Conservation (phyloP, 1,284 basidiomycete genomes). For the Pseudozyma sp. region DNA sequence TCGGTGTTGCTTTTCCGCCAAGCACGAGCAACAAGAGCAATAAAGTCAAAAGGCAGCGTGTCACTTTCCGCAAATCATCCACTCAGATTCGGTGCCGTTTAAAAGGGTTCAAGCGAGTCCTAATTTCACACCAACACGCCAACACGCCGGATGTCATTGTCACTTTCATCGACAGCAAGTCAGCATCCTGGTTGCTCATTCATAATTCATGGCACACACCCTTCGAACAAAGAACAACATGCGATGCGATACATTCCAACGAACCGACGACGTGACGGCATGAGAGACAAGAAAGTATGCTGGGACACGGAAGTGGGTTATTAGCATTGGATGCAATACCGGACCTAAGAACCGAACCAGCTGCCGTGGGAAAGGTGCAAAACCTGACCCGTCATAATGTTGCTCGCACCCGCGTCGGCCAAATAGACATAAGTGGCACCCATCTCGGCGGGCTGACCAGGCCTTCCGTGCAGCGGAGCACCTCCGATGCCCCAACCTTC, state of each 20-base stretch:
- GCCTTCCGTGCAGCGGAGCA: constrained; percentile 48
- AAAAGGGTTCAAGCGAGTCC: neutral
- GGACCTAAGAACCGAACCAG: constrained; percentile 43
- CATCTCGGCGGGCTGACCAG: constrained; percentile 58
- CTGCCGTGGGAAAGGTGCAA: constrained; percentile 51
- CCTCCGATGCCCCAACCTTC: constrained; percentile 57
- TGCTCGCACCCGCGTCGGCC: constrained; percentile 51
- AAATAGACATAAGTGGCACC: constrained; percentile 56
- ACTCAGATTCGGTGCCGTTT: constrained; percentile 2
- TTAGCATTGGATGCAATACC: neutral
- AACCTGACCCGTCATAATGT: constrained; percentile 59
- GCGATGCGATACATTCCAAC: neutral
- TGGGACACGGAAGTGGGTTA: neutral
- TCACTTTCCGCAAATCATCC: constrained; percentile 2
- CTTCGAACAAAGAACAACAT: neutral
- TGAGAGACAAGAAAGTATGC: neutral
- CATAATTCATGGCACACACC: neutral
- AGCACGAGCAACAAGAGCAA: neutral
- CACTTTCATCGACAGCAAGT: neutral
- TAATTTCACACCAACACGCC: constrained; percentile 1
- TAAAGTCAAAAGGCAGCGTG: neutral
- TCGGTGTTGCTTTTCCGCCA: neutral
- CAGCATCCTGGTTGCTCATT: too few species aligned
- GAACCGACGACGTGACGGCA: too few species aligned
- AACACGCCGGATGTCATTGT: too few species aligned